Evolutionary conservation across 176 grass and related monocot species (phyloP).

Genomic region (Phyllostachys edulis): DNA sequence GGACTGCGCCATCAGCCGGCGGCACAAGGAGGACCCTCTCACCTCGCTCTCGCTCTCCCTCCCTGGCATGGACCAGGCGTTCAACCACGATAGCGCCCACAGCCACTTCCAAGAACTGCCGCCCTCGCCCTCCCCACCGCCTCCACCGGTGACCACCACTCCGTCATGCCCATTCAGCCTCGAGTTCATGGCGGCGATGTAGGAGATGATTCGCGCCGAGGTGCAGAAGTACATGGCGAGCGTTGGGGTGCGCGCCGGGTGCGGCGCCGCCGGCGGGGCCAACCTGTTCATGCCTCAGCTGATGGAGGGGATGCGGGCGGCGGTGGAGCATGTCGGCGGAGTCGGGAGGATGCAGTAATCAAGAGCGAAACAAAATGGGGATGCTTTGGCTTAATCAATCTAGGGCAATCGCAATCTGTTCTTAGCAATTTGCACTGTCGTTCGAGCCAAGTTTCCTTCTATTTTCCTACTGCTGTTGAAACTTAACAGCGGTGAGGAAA

Average conservation of each 20-base stretch:
- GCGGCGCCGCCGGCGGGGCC: conserved; percentile 5
- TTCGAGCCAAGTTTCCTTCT: background rate
- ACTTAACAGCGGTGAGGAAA: background rate
- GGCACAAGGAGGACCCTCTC: conserved; percentile 53
- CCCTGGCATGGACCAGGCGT: conserved; percentile 42
- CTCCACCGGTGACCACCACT: background rate
- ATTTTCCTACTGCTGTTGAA: background rate
- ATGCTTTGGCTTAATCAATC: background rate
- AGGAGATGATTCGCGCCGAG: conserved; percentile 76
- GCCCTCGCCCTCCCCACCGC: background rate
- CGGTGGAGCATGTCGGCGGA: conserved; percentile 31
- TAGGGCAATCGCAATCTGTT: background rate
- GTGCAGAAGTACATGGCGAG: conserved; percentile 74
- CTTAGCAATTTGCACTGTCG: background rate
- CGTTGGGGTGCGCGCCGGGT: conserved; percentile 44
- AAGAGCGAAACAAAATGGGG: background rate
- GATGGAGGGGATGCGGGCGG: conserved; percentile 44
- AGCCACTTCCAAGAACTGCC: conserved; percentile 48
- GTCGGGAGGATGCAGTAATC: conserved; percentile 19
- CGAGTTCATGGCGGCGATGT: conserved; percentile 49
- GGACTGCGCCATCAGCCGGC: conserved; percentile 32
- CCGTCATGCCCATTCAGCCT: conserved; percentile 22
- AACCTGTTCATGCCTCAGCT: conserved; percentile 39
- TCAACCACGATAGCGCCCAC: conserved; percentile 37
- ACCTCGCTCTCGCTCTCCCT: conserved; percentile 75